These are phyloP conservation scores for Mycena metata DNA, from an alignment of 768 basidiomycete genomes.

Conservation along the genomic window DNA sequence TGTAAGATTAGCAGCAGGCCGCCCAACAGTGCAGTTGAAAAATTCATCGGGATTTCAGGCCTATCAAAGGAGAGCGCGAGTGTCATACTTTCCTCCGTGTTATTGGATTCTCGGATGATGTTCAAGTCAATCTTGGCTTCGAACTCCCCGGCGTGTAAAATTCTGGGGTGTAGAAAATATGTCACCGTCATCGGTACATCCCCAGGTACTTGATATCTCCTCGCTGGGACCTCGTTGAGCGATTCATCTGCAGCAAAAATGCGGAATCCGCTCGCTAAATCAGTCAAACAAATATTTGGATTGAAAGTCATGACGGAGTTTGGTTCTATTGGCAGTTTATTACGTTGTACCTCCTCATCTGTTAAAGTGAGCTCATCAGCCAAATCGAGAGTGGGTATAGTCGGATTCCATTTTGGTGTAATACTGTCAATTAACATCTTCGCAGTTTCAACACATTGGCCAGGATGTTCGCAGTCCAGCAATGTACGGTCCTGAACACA, in stretches of 20 bases:
- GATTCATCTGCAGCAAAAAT: neutral
- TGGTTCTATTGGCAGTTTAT: neutral
- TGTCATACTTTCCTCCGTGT: neutral
- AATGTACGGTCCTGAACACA: neutral
- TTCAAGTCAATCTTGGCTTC: neutral
- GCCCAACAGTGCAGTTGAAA: neutral
- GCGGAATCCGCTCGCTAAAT: neutral
- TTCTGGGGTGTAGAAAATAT: neutral
- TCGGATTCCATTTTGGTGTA: constrained; percentile 7
- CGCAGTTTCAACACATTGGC: neutral
- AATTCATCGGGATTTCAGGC: neutral
- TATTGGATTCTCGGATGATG: neutral
- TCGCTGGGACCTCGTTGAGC: neutral
- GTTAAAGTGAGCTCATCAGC: neutral
- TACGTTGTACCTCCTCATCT: neutral
- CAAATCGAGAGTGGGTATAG: neutral
- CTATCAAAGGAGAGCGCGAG: neutral
- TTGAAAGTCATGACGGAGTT: neutral
- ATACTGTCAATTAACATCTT: neutral
- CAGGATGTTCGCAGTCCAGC: neutral
- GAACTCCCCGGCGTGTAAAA: neutral
- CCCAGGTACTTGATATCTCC: neutral
- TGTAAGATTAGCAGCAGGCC: neutral
- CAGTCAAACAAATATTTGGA: neutral
- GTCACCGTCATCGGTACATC: neutral